A percentile compares a stretch with the other conserved stretches of the same genome.
These are phyloP conservation scores for Leptoxyphium fumago DNA, from an alignment of 2,329 filamentous ascomycete genomes.

Conservation along the genomic window DNA sequence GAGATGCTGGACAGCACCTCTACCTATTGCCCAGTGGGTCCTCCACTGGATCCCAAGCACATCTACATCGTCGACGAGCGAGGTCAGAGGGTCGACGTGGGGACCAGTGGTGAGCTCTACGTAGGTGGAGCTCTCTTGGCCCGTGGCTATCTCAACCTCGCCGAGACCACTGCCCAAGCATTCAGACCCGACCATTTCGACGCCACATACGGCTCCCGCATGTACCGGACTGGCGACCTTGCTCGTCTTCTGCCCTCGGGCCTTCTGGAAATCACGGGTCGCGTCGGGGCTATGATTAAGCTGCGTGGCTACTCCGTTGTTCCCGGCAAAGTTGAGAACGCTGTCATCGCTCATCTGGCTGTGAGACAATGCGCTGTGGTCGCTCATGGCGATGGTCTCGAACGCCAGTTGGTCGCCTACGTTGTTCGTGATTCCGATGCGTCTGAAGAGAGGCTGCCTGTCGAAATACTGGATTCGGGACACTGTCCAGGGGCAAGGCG, in stretches of 20 bases:
- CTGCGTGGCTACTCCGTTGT: slow-evolving; percentile 66
- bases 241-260: slow-evolving; percentile 53
- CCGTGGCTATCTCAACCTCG: slow-evolving; percentile 64
- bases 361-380: slow-evolving; percentile 58
- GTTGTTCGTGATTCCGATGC: slow-evolving; percentile 53
- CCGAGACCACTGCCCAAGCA: slow-evolving; percentile 59
- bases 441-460: slow-evolving; percentile 40
- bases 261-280: slow-evolving; percentile 58
- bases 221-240: slow-evolving; percentile 62
- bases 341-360: slow-evolving; percentile 53
- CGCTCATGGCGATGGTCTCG: slow-evolving; percentile 60
- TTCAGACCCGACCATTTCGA: slow-evolving; percentile 55
- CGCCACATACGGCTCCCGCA: slow-evolving; percentile 42
- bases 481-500: slow-evolving; percentile 56
- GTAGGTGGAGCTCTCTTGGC: slow-evolving; percentile 61
- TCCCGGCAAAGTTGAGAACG: slow-evolving; percentile 60
- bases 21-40: slow-evolving; percentile 59
- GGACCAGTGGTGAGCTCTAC: slow-evolving; percentile 56
- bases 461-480: slow-evolving; percentile 55
- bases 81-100: slow-evolving; percentile 47
- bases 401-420: slow-evolving; percentile 63
- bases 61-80: slow-evolving; percentile 60
- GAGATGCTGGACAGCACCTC: slow-evolving; percentile 47
- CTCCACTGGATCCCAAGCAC: slow-evolving; percentile 50
- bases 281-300: slow-evolving; percentile 69